Evolutionary conservation across 257 asterid genomes (phyloP), one percentile per base, ranked within the genome.

Genomic region (Plantago elongata): DNA sequence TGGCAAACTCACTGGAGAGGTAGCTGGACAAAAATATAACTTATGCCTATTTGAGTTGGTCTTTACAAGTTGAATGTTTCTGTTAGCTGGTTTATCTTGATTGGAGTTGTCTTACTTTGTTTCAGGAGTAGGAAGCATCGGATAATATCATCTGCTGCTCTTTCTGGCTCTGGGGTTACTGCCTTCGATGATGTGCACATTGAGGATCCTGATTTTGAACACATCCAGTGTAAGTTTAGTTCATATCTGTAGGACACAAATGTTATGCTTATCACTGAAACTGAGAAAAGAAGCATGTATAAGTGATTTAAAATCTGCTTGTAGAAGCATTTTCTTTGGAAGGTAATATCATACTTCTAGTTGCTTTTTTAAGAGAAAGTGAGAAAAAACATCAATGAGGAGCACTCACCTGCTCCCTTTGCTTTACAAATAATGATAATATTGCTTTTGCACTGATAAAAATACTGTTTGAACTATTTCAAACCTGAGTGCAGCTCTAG

Each of bases 191-290:
- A 92, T 64, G 82, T 92, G 66, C 73, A 75, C 55, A 54, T 79
- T 61, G 84, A 79, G 27, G 97, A 89, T 69, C 94, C 91, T 66
- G 99, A 92, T 81, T 92, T 92, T 74, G 84, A 73, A 60, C 63
- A 59, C 63, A 82, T 92, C 65, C 99, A 89, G 62, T 75, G 99
- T 92, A 87, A 12, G 59, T 54, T 54, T 12, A 54, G 59, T 22
- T 50, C 15, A 51, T 17, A 14, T 51, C 57, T 51, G 38, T 13
- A 3, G 18, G 57, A 18, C 38, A 11, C 40, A 34, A 34, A 34
- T 1, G 3, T 52, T 54, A 54, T 54, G 42, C 59, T 27, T 27
- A 54, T 22, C 9, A 54, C n/a, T n/a, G 13, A 3, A 22, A 17
- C 7, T 17, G 10, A 11, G n/a, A 48, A n/a, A 48, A 48, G 52